Percentiles rank a stretch among this genome's conserved stretches.
Evolutionary conservation across 805 yeast species (phyloP).

Genomic region (Teunomyces pallodes): DNA sequence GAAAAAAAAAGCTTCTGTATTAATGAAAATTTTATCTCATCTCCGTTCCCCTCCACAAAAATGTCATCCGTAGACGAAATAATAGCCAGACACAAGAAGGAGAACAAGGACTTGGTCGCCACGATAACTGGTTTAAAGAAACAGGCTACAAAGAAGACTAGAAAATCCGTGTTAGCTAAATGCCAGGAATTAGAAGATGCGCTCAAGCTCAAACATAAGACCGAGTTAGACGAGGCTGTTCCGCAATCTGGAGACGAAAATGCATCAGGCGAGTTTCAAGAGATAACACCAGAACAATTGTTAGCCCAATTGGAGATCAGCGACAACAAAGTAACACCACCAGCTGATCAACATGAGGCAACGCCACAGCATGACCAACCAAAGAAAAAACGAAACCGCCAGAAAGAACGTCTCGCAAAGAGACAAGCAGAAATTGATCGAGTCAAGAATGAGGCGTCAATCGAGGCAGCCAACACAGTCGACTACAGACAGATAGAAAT

Average conservation of each 20-base stretch:
- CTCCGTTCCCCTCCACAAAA: neutral
- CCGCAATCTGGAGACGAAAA: neutral
- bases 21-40: constrained; percentile 1
- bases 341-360: neutral
- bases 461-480: constrained; percentile 65
- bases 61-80: constrained; percentile 40
- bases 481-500: constrained; percentile 72
- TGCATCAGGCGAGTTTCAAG: constrained; percentile 35
- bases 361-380: neutral
- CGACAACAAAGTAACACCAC: neutral
- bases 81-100: constrained; percentile 64
- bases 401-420: constrained; percentile 76
- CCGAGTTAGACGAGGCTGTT: constrained; percentile 39
- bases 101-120: constrained; percentile 62
- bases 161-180: constrained; percentile 60
- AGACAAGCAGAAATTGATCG: constrained; percentile 67
- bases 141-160: constrained; percentile 77
- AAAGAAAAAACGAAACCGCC: constrained; percentile 62
- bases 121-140: constrained; percentile 74
- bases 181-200: constrained; percentile 60
- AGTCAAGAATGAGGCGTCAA: constrained; percentile 62
- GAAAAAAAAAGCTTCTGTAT: neutral
- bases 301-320: constrained; percentile 55
- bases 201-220: constrained; percentile 51
- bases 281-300: constrained; percentile 64